Base-by-base conservation (phyloP, 2,329 filamentous ascomycete genomes). In the Fusarium sambucinum region DNA sequence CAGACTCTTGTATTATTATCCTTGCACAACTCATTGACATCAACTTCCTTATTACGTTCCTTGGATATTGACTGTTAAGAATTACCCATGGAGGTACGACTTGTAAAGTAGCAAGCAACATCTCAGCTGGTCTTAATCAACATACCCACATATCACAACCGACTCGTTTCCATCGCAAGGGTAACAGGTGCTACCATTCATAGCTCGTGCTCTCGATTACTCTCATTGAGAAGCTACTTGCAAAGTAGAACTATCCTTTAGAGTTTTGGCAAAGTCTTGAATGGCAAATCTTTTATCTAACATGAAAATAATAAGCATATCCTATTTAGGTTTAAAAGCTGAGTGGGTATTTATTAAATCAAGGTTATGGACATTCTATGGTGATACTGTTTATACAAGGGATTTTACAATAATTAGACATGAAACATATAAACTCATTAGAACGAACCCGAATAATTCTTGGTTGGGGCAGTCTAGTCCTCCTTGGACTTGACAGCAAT, bases 401-500 rank as follows among this genome's bases (percentile, higher is more conserved):
- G 47, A 53, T 19, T 40, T 37, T 59, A 66, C 47, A 58, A 44
- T 45, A 32, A 42, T 46, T 64, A 60, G 51, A 63, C 68, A 58
- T 73, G 42, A 50, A 73, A 66, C 59, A 72, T 71, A 60, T 73
- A 55, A 73, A 63, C 21, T 73, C 71, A 47, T 74, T 62, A 70
- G 55, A 30, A 38, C 4, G 50, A 41, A 27, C 21, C 46, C 25
- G 16, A 16, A 44, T 19, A 30, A 27, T 42, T 29, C 14, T 19
- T 32, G 25, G 14, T 35, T 30, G 23, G 14, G n/a, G 47, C 17
- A 27, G 46, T 59, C 44, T 70, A 53, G 37, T 38, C 45, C 30
- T 61, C 65, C 53, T 72, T 71, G 11, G 74, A 55, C 27, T 72
- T 59, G 45, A 70, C 63, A 7, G 71, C 41, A 23, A 92, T 83